Evolutionary conservation across 495 filamentous ascomycete species (phyloP).

Genomic region (Penicillium roqueforti): DNA sequence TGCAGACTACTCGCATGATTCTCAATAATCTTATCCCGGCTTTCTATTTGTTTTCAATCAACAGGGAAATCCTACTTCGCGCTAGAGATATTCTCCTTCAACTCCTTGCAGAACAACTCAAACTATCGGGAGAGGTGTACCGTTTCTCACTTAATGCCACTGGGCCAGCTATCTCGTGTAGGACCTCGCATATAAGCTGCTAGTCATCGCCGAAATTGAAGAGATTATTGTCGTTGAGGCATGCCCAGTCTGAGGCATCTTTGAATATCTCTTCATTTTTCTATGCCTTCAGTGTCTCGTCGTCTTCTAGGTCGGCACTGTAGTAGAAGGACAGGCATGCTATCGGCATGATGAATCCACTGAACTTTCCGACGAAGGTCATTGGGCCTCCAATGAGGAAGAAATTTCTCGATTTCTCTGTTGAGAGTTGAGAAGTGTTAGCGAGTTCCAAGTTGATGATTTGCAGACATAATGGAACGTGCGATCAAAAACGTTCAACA

Average conservation of each 20-base stretch:
- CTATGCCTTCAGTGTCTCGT: conserved; percentile 3
- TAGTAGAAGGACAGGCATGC: background rate
- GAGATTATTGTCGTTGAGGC: background rate
- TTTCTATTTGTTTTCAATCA: conserved; percentile 3
- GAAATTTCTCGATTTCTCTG: conserved; percentile 2
- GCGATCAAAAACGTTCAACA: conserved; percentile 1
- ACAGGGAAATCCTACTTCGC: conserved; percentile 1
- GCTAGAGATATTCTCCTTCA: conserved; percentile 4
- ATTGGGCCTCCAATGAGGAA: background rate
- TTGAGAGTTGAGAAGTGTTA: background rate
- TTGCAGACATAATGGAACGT: background rate
- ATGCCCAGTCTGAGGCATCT: conserved; percentile 3
- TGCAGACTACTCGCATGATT: background rate
- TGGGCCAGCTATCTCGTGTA: conserved; percentile 2
- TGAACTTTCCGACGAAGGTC: background rate
- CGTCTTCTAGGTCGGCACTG: background rate
- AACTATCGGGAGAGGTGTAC: background rate
- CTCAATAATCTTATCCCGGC: conserved; percentile 1
- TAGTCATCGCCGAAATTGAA: conserved; percentile 2
- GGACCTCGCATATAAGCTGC: background rate
- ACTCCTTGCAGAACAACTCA: conserved; percentile 1
- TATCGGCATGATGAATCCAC: background rate
- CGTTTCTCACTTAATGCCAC: background rate
- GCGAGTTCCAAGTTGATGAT: conserved; percentile 5
- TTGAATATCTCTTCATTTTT: conserved; percentile 2